Percentiles rank a stretch among this genome's conserved stretches.
Evolutionary conservation across 2,329 filamentous ascomycete genomes (phyloP).

Genomic region (Pseudopithomyces chartarum): DNA sequence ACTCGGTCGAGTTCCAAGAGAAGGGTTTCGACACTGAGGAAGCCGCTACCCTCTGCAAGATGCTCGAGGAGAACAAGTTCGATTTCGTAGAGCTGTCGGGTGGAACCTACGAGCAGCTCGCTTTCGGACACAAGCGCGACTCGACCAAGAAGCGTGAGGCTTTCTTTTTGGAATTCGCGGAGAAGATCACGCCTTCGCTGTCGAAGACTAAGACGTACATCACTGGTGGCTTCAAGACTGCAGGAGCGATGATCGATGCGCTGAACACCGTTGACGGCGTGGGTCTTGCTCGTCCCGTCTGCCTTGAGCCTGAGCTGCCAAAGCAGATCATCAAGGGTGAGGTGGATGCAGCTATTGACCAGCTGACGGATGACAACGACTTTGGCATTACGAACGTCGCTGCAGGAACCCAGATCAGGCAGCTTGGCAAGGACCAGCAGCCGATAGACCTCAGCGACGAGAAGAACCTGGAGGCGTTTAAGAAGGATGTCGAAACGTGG

Average conservation of each 20-base stretch:
- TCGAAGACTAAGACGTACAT: constrained; percentile 65
- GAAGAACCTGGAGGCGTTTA: constrained; percentile 54
- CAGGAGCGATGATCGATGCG: constrained; percentile 62
- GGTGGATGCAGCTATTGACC: constrained; percentile 53
- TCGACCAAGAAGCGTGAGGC: constrained; percentile 61
- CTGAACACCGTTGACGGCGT: constrained; percentile 64
- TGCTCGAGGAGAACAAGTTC: constrained; percentile 57
- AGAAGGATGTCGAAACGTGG: constrained; percentile 56
- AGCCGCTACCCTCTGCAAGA: constrained; percentile 53
- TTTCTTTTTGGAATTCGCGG: constrained; percentile 67
- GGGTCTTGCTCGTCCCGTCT: constrained; percentile 60
- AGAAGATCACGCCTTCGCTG: constrained; percentile 54
- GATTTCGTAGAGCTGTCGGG: constrained; percentile 65
- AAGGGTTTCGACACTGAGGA: constrained; percentile 59
- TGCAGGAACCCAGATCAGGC: constrained; percentile 57
- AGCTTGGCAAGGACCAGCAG: constrained; percentile 58
- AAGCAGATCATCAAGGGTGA: constrained; percentile 52
- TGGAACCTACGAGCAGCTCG: constrained; percentile 63
- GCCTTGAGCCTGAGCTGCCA: constrained; percentile 57
- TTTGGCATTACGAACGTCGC: constrained; percentile 56
- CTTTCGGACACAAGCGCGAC: constrained; percentile 58
- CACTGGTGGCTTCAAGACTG: constrained; percentile 63
- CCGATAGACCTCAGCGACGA: constrained; percentile 58
- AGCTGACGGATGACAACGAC: constrained; percentile 56
- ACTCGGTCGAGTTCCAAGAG: constrained; percentile 61